A percentile compares a stretch with the other conserved stretches of the same genome.
Conservation (phyloP, 1,139 yeast species). For the Yamadazyma dendronema region DNA sequence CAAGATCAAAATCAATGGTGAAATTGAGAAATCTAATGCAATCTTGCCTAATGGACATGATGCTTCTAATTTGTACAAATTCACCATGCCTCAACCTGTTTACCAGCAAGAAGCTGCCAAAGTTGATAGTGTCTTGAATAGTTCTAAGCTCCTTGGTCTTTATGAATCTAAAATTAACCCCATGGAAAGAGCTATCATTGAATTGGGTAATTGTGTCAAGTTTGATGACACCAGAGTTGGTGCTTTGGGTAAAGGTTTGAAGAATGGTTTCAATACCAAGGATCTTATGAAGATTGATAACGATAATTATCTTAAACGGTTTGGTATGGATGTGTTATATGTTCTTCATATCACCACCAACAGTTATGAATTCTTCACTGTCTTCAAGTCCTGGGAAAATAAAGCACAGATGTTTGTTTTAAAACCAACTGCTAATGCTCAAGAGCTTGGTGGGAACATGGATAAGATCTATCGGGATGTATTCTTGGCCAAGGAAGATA, state of each 20-base stretch:
- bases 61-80: conserved; percentile 53
- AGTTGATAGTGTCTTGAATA: conserved; percentile 64
- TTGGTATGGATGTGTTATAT: conserved; percentile 62
- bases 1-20: conserved; percentile 50
- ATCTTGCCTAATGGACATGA: conserved; percentile 71
- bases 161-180: conserved; percentile 74
- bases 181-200: conserved; percentile 72
- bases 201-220: conserved; percentile 70
- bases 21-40: conserved; percentile 57
- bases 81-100: conserved; percentile 65
- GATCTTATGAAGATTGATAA: conserved; percentile 51
- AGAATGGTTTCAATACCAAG: conserved; percentile 73
- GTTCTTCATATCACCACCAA: conserved; percentile 72
- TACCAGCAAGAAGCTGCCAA: conserved; percentile 57
- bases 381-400: conserved; percentile 67
- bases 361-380: conserved; percentile 70
- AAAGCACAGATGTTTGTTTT: conserved; percentile 55
- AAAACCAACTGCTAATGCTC: conserved; percentile 70
- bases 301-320: conserved; percentile 51
- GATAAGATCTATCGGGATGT: conserved; percentile 55
- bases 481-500: conserved; percentile 45
- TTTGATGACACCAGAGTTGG: conserved; percentile 74
- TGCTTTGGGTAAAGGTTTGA: conserved; percentile 82
- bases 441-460: conserved; percentile 57
- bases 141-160: conserved; percentile 62